Base-by-base conservation (phyloP, 441 rosid species). In the Gossypium davidsonii region DNA sequence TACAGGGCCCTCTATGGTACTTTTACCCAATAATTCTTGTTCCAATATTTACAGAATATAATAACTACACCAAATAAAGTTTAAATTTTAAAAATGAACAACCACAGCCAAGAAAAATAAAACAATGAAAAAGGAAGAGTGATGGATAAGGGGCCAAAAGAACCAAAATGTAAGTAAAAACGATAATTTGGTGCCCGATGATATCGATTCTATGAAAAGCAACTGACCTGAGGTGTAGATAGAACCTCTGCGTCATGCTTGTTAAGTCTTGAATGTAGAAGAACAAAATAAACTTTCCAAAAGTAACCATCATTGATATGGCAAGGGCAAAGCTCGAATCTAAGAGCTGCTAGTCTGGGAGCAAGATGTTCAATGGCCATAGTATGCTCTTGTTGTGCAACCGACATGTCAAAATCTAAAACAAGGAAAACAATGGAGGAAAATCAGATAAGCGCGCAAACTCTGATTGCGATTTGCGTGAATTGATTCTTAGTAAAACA, bases 221-320 rank as follows among this genome's bases (percentile, higher is more conserved):
- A 68, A 73, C 77, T 57, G 56, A 86, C 94, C 84, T 87, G 88
- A 52, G 88, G 78, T 3, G 94, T 84, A 37, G 88, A 87, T 76
- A 89, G 78, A 80, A 82, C 79, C 62, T 82, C 85, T 18, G 90
- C 89, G 70, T 87, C 91, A 74, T 74, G 78, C 73, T 86, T 89
- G 79, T 80, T 80, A 42, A 89, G 91, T 76, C 94, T 82, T n/a
- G 94, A 85, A 76, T 75, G 91, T 53, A 89, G 79, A 70, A 89
- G 94, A 80, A 89, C 94, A 73, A 87, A 89, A 73, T 89, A 89
- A 76, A 89, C 90, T 81, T 87, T 89, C 91, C 91, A 89, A 78
- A 87, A 89, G 84, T 87, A 89, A 80, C 85, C 78, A 74, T 83
- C 86, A 34, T 70, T 85, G 89, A 89, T 85, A 78, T 89, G 91